Base-by-base conservation (phyloP, 1,139 yeast species). In the Yamadazyma sp. region DNA sequence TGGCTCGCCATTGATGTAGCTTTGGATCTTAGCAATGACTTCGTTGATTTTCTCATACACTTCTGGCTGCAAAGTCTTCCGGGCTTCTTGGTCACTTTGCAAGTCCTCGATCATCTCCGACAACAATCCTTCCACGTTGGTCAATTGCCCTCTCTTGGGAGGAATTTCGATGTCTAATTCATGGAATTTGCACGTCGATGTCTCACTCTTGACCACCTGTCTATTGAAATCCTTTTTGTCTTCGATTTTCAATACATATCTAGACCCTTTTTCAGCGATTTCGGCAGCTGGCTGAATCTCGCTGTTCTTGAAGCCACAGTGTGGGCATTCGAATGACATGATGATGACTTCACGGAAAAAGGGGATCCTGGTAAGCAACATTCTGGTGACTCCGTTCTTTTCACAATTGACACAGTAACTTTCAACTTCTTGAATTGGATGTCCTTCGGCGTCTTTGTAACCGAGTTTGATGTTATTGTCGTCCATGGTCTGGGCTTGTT, bases 361-460 rank as follows among this genome's bases (percentile, higher is more conserved):
- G 10, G 99, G 99, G 52, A 94, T 94, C 45, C 81, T 74, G 12
- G 99, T 92, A 55, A 94, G 71, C 39, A 94, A 71, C 61, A 94
- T 61, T 52, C 95, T 72, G 12, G 98, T 92, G 37, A 73, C 72
- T 45, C 99, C 99, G 43, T 81, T 75, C 52, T 91, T 69, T 50
- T 83, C 88, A 64, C 99, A 94, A 68, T 88, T 87, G 96, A 94
- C 91, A 69, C 99, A 94, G 39, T 91, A 68, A 15, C 97, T 88
- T 59, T 91, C 94, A 48, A 94, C 79, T 61, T 92, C 98, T 62
- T 89, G 97, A 15, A 92, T 95, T 5, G 96, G 95, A 53, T 88
- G 95, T n/a, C 96, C 97, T 58, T 80, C 83, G n/a, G 86, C 83
- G 59, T 87, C 96, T 8, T 69, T 68, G 17, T 89, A 85, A 18